A percentile compares a stretch with the other conserved stretches of the same genome.
phyloP scores from a whole-genome alignment of 306 rosid species.

The Citrullus amarus region DNA sequence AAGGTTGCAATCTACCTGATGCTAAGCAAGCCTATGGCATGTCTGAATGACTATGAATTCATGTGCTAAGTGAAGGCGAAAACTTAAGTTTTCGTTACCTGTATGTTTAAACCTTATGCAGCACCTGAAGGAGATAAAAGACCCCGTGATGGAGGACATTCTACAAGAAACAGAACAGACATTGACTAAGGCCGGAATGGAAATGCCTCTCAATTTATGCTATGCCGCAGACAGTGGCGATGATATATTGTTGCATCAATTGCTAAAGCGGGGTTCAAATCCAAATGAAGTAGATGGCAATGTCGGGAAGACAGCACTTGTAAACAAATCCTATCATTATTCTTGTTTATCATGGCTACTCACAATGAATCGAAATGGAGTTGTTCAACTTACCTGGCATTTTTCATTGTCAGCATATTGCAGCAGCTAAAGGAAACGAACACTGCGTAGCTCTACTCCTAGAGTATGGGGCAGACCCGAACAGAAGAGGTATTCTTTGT shows the following conservation, averaged over 20 bases:
- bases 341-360: not conserved
- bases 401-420: constrained; percentile 44
- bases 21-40: not conserved
- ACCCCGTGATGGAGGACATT: constrained; percentile 69
- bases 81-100: not conserved
- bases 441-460: constrained; percentile 52
- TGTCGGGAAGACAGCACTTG: constrained; percentile 65
- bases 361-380: not conserved
- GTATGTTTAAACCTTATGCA: constrained; percentile 11
- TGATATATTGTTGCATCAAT: constrained; percentile 53
- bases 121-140: constrained; percentile 55
- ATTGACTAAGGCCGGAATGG: constrained; percentile 60
- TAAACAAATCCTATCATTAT: constrained; percentile 15
- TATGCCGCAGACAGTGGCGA: constrained; percentile 67
- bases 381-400: not conserved
- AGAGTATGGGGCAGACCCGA: constrained; percentile 63
- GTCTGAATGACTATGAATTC: not conserved
- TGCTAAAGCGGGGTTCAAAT: constrained; percentile 53
- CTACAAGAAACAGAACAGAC: constrained; percentile 55
- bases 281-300: constrained; percentile 60
- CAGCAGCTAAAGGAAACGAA: constrained; percentile 60
- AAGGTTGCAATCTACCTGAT: not conserved
- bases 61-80: not conserved
- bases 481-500: constrained; percentile 45
- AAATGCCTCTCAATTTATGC: constrained; percentile 56